These are phyloP conservation scores for Wickerhamomyces ciferrii DNA, from an alignment of 805 yeast species.

Conservation along the genomic window DNA sequence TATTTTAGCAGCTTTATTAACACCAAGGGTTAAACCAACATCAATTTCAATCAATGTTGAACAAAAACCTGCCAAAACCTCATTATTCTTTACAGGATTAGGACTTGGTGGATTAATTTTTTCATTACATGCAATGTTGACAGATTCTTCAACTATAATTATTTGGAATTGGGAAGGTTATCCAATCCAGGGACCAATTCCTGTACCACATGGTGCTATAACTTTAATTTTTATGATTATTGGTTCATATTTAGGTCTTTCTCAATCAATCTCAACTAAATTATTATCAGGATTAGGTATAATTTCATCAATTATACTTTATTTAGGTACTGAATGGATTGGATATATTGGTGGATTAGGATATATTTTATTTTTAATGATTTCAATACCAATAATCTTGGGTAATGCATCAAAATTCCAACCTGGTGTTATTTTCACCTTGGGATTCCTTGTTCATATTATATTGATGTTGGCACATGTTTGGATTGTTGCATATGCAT, in stretches of 20 bases:
- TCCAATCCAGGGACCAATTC: slow-evolving; percentile 81
- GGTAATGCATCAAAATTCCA: slow-evolving; percentile 49
- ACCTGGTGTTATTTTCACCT: slow-evolving; percentile 48
- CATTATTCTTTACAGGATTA: slow-evolving; percentile 35
- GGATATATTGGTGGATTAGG: slow-evolving; percentile 72
- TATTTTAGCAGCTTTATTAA: slow-evolving; percentile 53
- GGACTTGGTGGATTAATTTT: slow-evolving; percentile 79
- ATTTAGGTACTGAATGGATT: slow-evolving; percentile 54
- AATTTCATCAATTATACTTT: slow-evolving; percentile 32
- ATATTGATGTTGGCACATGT: slow-evolving; percentile 74
- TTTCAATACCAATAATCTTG: slow-evolving; percentile 60
- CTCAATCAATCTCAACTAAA: slow-evolving; percentile 15
- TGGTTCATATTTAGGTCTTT: slow-evolving; percentile 48
- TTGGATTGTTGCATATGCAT: slow-evolving; percentile 98
- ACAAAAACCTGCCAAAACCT: background rate
- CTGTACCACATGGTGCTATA: slow-evolving; percentile 73
- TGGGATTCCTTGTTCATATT: slow-evolving; percentile 44
- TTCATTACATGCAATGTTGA: slow-evolving; percentile 64
- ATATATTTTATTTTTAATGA: slow-evolving; percentile 58
- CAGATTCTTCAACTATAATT: slow-evolving; percentile 84
- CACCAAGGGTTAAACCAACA: slow-evolving; percentile 33
- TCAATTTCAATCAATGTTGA: background rate
- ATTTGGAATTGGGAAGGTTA: slow-evolving; percentile 97
- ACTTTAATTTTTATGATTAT: slow-evolving; percentile 53
- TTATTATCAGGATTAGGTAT: slow-evolving; percentile 45